Conservation (phyloP, 1,284 basidiomycete species). For the Fomitopsis betulina region DNA sequence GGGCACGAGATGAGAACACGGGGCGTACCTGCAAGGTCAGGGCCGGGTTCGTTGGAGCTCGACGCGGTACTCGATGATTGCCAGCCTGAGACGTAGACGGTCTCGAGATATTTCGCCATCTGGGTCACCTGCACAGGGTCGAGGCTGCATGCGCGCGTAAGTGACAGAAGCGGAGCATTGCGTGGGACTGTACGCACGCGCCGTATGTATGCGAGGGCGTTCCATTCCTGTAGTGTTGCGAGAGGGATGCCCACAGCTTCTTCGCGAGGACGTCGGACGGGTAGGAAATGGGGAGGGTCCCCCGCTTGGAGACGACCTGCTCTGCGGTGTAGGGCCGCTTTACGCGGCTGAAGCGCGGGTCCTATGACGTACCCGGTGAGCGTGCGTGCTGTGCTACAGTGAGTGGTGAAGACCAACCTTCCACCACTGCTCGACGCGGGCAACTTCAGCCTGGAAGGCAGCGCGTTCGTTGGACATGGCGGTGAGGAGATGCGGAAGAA, state of each 20-base stretch:
- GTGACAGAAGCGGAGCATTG: neutral
- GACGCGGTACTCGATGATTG: constrained; percentile 91
- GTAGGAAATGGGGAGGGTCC: constrained; percentile 83
- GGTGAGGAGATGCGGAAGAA: neutral
- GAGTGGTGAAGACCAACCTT: constrained; percentile 51
- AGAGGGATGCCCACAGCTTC: constrained; percentile 79
- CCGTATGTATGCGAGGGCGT: constrained; percentile 94
- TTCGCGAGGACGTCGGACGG: constrained; percentile 83
- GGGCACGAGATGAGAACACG: neutral
- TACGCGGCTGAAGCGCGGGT: constrained; percentile 80
- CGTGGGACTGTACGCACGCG: constrained; percentile 63
- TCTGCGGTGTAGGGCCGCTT: constrained; percentile 90
- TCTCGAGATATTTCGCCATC: constrained; percentile 98
- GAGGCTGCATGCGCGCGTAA: constrained; percentile 48
- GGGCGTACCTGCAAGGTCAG: constrained; percentile 85
- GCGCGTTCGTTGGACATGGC: constrained; percentile 60
- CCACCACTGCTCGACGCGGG: constrained; percentile 88
- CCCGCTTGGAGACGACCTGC: constrained; percentile 92
- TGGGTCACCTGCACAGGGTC: constrained; percentile 97
- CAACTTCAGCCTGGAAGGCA: constrained; percentile 78
- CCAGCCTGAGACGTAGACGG: constrained; percentile 98
- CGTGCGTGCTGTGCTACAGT: neutral
- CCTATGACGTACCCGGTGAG: constrained; percentile 38
- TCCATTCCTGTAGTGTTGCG: constrained; percentile 61
- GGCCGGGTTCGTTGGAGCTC: constrained; percentile 92